Base-by-base conservation (phyloP, 2,329 filamentous ascomycete genomes). In the Rutstroemia sp. region DNA sequence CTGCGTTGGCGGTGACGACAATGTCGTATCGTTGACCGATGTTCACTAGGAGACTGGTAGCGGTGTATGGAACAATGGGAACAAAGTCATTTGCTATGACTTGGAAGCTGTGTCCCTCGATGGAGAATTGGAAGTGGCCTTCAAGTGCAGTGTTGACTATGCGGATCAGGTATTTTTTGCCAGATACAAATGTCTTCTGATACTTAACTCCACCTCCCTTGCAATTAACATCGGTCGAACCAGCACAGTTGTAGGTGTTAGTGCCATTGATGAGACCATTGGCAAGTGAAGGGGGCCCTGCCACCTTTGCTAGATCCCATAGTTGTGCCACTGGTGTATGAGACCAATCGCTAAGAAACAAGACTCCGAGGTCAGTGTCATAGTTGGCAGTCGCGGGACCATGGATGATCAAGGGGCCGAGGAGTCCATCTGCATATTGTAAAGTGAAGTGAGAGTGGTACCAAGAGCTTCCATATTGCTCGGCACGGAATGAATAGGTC, bases 31-130 rank as follows among this genome's bases (percentile, higher is more conserved):
- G 68, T 64, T 85, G 82, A 39, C 78, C 71, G 57, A 86, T 76
- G 9, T 68, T 71, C 48, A 79, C 64, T 21, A 70, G 69, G 2
- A 81, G 50, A 19, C 68, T 68, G 0, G 71, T 70, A 1, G 79
- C 76, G 0, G 69, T 69, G 59, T 76, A 85, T 0, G 81, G 81
- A 27, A 71, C 59, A 17, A 85, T 74, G 0, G 81, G 80, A 0
- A 84, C 77, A 6, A 84, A 70, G 56, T 83, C 83, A n/a, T 69
- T 70, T 0, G 75, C 73, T 23, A 85, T 80, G 30, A 86, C 80
- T 0, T 71, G 77, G 63, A 86, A 65, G 0, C 66, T 74, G 65
- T 86, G 82, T 55, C 78, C 75, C 63, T 80, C 78, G 55, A 80
- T 76, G 46, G 69, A 71, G 59, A 80, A 72, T 19, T 68, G 65